Evolutionary conservation across 345 rosid genomes (phyloP), one percentile per base, ranked within the genome.

Genomic region (Physaria fendleri): DNA sequence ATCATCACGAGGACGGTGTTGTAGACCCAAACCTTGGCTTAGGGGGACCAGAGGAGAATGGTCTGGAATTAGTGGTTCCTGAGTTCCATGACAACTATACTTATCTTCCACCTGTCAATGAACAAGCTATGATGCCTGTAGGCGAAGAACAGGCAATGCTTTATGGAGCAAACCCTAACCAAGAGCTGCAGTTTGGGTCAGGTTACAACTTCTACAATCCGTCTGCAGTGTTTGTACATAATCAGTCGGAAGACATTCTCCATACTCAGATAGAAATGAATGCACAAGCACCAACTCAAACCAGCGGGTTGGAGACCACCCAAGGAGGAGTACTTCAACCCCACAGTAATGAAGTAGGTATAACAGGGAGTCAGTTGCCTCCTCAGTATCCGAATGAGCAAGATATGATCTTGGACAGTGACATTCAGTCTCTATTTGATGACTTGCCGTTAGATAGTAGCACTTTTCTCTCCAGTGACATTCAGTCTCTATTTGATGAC

Each of bases 71-170:
- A 35, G 65, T 67, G 32, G 28, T 62, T 8, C 66, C 82, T 28
- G 81, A 75, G 25, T 70, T 77, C 40, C 32, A 61, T 78, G 71
- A 65, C 81, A 74, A 58, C 71, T 79, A 75, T 46, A 21, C 82
- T 24, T 54, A 70, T 33, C 49, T 84, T 64, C 83, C 88, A 29
- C 59, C 79, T 45, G 68, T 78, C 2, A 66, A 59, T 70, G 69
- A 59, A 2, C 85, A 71, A 66, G 63, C 69, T 66, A 74, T 79
- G 81, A 78, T 79, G 76, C 72, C 37, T 61, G 76, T 71, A 62
- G 85, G 75, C 40, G 94, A 81, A 64, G n/a, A n/a, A n/a, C n/a
- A 80, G 84, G 25, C 79, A 12, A 55, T 78, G 79, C 68, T 73
- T 49, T 74, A 79, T 66, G 80, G 87, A 12, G 8, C 47, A 48